These are phyloP conservation scores for Coriaria nepalensis DNA, from an alignment of 306 rosid genomes.

Conservation along the genomic window DNA sequence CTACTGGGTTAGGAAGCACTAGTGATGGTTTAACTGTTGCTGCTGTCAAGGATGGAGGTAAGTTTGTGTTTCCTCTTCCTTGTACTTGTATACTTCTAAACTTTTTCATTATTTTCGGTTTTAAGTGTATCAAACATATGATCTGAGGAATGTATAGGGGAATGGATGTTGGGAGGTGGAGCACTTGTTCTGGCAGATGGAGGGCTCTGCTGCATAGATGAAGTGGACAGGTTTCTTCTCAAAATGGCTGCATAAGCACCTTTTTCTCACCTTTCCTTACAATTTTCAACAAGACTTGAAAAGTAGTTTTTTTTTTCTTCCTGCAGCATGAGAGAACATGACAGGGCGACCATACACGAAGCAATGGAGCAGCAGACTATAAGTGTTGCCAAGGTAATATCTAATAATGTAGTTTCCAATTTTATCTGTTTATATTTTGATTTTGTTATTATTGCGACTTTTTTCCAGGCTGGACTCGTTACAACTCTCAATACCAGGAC, in stretches of 20 bases:
- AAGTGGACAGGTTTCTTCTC: constrained; percentile 62
- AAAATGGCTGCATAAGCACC: neutral
- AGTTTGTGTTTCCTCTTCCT: neutral
- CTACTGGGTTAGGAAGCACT: constrained; percentile 96
- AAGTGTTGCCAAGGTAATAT: constrained; percentile 88
- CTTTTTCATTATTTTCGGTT: neutral
- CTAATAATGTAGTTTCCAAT: neutral
- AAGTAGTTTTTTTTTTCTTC: neutral
- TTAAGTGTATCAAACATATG: neutral
- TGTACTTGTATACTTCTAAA: neutral
- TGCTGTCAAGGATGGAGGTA: constrained; percentile 96
- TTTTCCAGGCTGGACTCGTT: constrained; percentile 84
- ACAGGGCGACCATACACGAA: constrained; percentile 96
- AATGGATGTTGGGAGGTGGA: constrained; percentile 98
- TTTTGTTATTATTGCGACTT: constrained; percentile 13
- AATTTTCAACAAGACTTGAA: too few species aligned
- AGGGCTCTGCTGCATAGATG: constrained; percentile 94
- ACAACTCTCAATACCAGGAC: constrained; percentile 91
- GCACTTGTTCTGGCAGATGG: constrained; percentile 98
- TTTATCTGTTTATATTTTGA: constrained; percentile 17
- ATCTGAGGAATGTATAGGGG: constrained; percentile 39
- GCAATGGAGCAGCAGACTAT: constrained; percentile 99
- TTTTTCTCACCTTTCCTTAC: neutral
- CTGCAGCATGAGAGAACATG: constrained; percentile 91
- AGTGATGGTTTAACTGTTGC: constrained; percentile 95